Base-by-base conservation (phyloP, 805 yeast species). In the Candida boidinii region DNA sequence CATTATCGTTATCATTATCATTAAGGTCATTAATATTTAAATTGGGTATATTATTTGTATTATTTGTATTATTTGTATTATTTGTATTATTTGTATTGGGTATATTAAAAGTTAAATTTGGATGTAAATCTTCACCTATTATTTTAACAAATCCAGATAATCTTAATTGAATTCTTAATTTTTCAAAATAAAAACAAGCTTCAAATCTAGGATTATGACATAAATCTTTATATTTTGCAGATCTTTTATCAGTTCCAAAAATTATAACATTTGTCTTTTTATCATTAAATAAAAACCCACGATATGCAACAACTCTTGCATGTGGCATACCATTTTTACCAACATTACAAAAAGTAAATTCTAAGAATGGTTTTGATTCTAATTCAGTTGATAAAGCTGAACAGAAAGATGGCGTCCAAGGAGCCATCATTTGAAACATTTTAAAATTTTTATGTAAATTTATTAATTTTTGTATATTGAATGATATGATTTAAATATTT, bases 281-380 rank as follows among this genome's bases (percentile, higher is more conserved):
- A 48, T 82, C 84, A 47, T 73, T 66, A 49, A 84, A 85, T 31
- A 85, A 58, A 54, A 82, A 85, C 7, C 87, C 92, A 30, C 94
- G 66, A 43, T 64, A 73, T 4, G 83, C 73, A 38, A 84, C 71
- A 0, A 92, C 79, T 43, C 94, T 60, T 30, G 75, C 79, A 33
- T 64, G 67, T 3, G 95, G 94, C 24, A 44, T 39, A 9, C 57
- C 53, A 13, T 73, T 69, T 10, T 54, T 43, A 44, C 73, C 82
- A 23, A 81, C 72, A 5, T 88, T 82, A 30, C 85, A 76, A 34
- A 83, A 68, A 41, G 79, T 77, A 44, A 83, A 79, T 5, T 78
- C 55, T 13, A 72, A 63, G 39, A 81, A 79, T 2, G 75, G 76
- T 14, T 54, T 53, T 0, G 53, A 38, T 33, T 58, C 64, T 16